Base-by-base conservation (phyloP, 441 rosid genomes). In the Gossypium trilobum region DNA sequence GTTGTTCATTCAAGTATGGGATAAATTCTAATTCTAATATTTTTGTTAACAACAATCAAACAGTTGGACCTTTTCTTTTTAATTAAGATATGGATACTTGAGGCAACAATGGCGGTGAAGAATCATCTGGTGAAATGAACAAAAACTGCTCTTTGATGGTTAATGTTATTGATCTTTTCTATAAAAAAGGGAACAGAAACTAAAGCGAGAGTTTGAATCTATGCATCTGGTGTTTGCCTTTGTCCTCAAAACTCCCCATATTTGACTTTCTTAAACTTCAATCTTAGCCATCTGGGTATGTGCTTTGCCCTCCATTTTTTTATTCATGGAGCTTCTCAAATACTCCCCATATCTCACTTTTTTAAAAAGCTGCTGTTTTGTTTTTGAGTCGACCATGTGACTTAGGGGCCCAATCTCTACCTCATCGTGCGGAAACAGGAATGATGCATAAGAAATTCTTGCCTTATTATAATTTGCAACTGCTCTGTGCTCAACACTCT, bases 321-420 rank as follows among this genome's bases (percentile, higher is more conserved):
- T 65, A 3, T 65, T 74, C 75, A 59, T 19, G 63, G 74, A 65
- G 63, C 62, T 74, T 59, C 78, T 73, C 6, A 73, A 48, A 33
- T 54, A 78, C 1, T 81, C 80, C 70, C 77, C 78, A 31, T 71
- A 58, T 46, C 14, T 68, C 1, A 60, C 72, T 27, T 13, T 68
- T 66, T 60, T 74, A 54, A 77, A 79, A 20, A 50, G 22, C 68
- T 46, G 64, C 7, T 20, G 7, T 11, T 17, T 51, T 9, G 42
- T 52, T 11, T 59, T 2, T 1, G 8, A 11, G 20, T 67, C 59
- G 5, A 75, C 1, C 73, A 51, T 69, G 1, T 82, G 76, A 19
- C 63, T 78, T 2, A 73, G 66, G 1, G 78, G 85, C 42, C 54
- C 82, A 20, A 70, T 46, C 60, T 74, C 77, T 11, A 23, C 79